Evolutionary conservation across 169 alveolate species (phyloP).

Genomic region (Cryptosporidium sp.): DNA sequence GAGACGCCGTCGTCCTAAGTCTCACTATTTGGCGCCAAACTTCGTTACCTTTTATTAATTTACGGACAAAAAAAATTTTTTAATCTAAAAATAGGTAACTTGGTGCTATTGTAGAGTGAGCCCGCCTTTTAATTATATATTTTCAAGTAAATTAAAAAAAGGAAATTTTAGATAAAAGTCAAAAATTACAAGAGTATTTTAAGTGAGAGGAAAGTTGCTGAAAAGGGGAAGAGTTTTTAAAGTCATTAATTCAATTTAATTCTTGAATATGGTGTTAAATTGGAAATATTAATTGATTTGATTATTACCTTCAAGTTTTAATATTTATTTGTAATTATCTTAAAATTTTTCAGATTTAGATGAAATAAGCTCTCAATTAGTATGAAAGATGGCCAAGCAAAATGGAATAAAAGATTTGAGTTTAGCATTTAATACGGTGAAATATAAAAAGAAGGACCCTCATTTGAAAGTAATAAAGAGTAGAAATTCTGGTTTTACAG

Average conservation of each 20-base stretch:
- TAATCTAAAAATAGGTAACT: constrained; percentile 34
- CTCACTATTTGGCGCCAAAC: constrained; percentile 8
- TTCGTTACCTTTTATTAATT: background rate
- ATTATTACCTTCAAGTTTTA: background rate
- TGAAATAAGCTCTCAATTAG: background rate
- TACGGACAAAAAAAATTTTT: background rate
- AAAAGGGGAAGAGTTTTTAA: background rate
- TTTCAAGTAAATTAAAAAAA: too few species aligned
- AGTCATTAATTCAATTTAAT: background rate
- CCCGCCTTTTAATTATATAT: background rate
- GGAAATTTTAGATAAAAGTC: background rate
- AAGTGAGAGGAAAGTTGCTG: background rate
- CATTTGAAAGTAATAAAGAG: constrained; percentile 22
- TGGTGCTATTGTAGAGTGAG: background rate
- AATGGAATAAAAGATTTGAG: constrained; percentile 12
- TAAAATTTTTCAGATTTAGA: background rate
- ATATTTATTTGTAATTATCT: background rate
- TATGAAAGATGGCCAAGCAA: constrained; percentile 10
- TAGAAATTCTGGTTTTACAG: background rate
- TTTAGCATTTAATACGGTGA: constrained; percentile 24
- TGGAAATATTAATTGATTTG: background rate
- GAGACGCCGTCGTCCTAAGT: constrained; percentile 76
- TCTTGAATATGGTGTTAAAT: background rate
- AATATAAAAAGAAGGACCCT: constrained; percentile 2
- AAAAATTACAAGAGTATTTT: constrained; percentile 3